A percentile compares a stretch with the other conserved stretches of the same genome.
Conservation (phyloP, 2,329 filamentous ascomycete genomes). For the Trichoderma sp. region DNA sequence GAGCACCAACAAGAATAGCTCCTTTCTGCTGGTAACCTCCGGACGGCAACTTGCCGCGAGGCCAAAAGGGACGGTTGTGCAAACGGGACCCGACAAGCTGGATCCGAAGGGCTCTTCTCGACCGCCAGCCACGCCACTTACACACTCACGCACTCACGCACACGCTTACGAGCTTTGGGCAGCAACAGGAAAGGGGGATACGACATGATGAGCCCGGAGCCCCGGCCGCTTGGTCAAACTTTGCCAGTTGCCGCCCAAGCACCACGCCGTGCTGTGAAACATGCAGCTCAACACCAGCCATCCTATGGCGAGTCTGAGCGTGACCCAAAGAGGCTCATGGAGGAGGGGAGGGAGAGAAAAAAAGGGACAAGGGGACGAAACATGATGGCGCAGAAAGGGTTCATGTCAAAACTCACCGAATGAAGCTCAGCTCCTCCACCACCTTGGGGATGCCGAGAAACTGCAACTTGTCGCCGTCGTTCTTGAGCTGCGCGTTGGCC, state of each 20-base stretch:
- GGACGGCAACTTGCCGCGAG: neutral
- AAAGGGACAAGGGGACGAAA: neutral
- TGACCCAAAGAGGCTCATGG: neutral
- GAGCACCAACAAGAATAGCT: neutral
- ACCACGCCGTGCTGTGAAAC: neutral
- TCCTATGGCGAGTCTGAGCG: neutral
- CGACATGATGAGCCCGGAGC: neutral
- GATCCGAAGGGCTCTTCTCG: slow-evolving; percentile 6
- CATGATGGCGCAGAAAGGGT: neutral
- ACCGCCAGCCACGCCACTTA: neutral
- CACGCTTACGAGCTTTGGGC: neutral
- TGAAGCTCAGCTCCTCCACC: slow-evolving; percentile 67
- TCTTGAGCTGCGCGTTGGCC: slow-evolving; percentile 28
- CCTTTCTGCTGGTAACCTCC: neutral
- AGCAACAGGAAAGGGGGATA: neutral
- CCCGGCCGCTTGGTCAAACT: neutral
- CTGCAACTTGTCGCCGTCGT: slow-evolving; percentile 48
- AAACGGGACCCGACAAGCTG: slow-evolving; percentile 13
- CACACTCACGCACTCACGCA: neutral
- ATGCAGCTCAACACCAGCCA: neutral
- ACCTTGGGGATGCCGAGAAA: slow-evolving; percentile 59
- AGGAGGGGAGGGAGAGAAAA: neutral
- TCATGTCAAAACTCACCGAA: slow-evolving; percentile 54
- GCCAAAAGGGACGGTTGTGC: neutral
- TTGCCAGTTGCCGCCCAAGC: neutral